Evolutionary conservation across 2,329 filamentous ascomycete species (phyloP).

Genomic region (Akanthomyces uredinophilus): DNA sequence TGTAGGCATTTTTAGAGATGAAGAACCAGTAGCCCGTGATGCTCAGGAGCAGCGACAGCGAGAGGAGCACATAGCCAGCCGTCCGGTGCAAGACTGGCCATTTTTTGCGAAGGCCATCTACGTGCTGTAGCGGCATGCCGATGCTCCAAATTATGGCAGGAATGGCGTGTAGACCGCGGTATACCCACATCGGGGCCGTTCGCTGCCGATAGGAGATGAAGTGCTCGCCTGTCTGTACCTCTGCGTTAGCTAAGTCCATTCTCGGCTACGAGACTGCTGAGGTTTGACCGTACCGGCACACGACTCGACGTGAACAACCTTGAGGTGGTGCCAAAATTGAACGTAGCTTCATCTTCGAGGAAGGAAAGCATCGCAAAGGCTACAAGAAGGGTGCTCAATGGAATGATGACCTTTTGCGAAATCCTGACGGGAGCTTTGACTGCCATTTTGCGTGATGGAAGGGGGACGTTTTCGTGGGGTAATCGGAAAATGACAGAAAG

Average conservation of each 20-base stretch:
- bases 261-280: not conserved
- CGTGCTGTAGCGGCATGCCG: conserved; percentile 11
- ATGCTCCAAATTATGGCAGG: conserved; percentile 11
- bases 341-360: not conserved
- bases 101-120: conserved; percentile 1
- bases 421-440: not conserved
- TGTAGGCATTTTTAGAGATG: not conserved
- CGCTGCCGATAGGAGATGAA: not conserved
- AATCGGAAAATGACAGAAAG: too few relatives aligned
- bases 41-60: conserved; percentile 7
- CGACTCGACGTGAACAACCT: not conserved
- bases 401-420: not conserved
- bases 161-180: not conserved
- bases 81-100: conserved; percentile 8
- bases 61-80: conserved; percentile 4
- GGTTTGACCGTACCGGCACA: not conserved
- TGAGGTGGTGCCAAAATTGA: too few relatives aligned
- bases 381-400: not conserved
- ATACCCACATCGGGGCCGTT: not conserved
- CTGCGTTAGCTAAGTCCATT: not conserved
- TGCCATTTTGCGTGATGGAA: not conserved
- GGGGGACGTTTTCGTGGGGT: not conserved
- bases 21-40: conserved; percentile 5
- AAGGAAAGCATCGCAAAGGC: not conserved
- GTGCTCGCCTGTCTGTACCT: not conserved